Base-by-base conservation (phyloP, 1,139 yeast genomes). In the Scheffersomyces lignicola region DNA sequence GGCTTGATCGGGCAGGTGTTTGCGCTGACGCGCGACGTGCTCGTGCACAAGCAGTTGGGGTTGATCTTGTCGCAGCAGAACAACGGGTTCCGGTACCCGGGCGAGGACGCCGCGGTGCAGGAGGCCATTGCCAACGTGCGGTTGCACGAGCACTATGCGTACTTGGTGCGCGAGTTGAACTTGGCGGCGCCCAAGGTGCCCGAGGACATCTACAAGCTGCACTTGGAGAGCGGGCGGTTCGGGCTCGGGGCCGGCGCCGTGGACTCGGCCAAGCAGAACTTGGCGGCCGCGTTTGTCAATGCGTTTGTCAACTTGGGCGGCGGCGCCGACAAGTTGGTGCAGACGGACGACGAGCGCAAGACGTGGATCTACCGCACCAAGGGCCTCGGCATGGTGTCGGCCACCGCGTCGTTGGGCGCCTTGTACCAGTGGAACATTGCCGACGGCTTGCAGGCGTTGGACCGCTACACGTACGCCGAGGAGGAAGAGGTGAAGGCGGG, bases 401-500 rank as follows among this genome's bases (percentile, higher is more conserved):
- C 97, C 1, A 87, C 96, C 22, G 97, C 97, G 2, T 83, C 95
- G 35, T 74, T 92, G 42, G 98, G 98, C 40, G 74, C 95, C 8
- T 75, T 92, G 42, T 83, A 83, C 56, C 90, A 88, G 58, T 92
- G 99, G 99, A 86, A 92, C 58, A 76, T 79, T 42, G 78, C 81
- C 49, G 94, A 86, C 49, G 97, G 97, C 47, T 76, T 92, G 46
- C 96, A 90, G 62, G 80, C 79, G 37, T 73, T 92, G 52, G 97
- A 92, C 64, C 88, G 86, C 60, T 90, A 85, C 59, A 72, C 92
- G 42, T 89, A 90, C 56, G 84, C 96, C 6, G 75, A 81, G 18
- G 96, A 89, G 51, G 83, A 81, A 41, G 92, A 88, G 53, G 80
- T 90, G 46, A 88, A 88, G 62, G 97, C 97, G 9, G 99, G 99